Base-by-base conservation (phyloP, 2,329 filamentous ascomycete species). In the Fusarium tuaranense region DNA sequence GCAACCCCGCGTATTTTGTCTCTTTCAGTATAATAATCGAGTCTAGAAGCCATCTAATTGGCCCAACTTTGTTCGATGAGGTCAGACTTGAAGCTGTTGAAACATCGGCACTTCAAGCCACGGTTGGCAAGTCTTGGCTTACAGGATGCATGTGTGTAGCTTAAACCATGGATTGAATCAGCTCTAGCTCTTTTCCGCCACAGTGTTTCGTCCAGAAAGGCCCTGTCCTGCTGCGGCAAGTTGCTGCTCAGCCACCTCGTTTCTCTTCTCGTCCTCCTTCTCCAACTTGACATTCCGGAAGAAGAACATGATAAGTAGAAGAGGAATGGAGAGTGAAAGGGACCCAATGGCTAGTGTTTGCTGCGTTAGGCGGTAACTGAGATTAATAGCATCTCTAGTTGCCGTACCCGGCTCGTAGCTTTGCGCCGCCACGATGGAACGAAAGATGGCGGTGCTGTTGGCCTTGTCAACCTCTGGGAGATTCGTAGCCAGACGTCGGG, bases 321-420 rank as follows among this genome's bases (percentile, higher is more conserved):
- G 67, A 3, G 70, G 7, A 1, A 44, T 64, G 0, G 73, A 73
- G 0, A 75, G 69, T 4, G 63, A 68, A 1, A 75, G 63, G 0
- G 72, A 75, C 0, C 72, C 70, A 12, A 75, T 75, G 0, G 73
- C 73, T 0, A 75, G 70, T 1, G 72, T 73, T 16, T 75, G 73
- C 2, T 75, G 73, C 3, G 73, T 75, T 2, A 71, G 38, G 0
- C 73, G 72, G 0, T 75, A 75, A 7, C 67, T 73, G 2, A 65
- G 13, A 10, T 75, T 65, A 6, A 75, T 67, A 0, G 67, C 63
- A 0, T 48, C 61, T 4, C 73, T 61, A 1, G 70, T 70, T 9
- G 61, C n/a, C 6, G 44, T 75, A 0, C 73, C 73, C 0, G 14
- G 20, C 2, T 67, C 41, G 4, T 75, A 75, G 4, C 55, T 36